Evolutionary conservation across 23 red algal genomes (phyloP).

Genomic region (Gracilaria domingensis): DNA sequence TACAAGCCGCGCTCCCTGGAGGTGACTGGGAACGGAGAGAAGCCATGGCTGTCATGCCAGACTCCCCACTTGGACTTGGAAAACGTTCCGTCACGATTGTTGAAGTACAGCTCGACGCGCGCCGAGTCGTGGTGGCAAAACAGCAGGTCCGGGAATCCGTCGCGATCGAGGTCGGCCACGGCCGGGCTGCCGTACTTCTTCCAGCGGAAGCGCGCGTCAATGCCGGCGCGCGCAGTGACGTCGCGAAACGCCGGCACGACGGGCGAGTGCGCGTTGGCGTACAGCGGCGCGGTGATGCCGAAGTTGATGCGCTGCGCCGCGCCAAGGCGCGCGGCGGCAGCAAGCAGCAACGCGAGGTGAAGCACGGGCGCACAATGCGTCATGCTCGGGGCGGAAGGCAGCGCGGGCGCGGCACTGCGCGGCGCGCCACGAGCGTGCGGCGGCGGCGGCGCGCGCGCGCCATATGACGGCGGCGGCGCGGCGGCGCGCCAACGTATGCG

Average conservation of each 20-base stretch:
- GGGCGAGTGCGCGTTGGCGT: neutral
- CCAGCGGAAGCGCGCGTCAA: slow-evolving; percentile 7
- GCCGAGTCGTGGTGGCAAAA: slow-evolving; percentile 62
- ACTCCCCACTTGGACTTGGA: slow-evolving; percentile 5
- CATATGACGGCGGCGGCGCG: no score
- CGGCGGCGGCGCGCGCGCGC: no score
- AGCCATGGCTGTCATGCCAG: slow-evolving; percentile 55
- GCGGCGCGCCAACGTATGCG: no score
- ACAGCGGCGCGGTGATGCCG: neutral
- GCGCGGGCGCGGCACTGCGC: no score
- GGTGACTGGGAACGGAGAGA: slow-evolving; percentile 10
- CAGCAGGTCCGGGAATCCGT: slow-evolving; percentile 69
- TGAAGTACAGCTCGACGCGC: slow-evolving; percentile 46
- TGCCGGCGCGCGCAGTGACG: neutral
- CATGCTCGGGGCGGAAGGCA: no score
- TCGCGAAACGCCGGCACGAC: neutral
- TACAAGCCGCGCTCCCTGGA: slow-evolving; percentile 19
- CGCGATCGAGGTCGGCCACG: slow-evolving; percentile 71
- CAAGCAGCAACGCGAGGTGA: neutral
- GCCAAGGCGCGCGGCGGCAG: neutral
- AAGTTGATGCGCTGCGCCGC: neutral
- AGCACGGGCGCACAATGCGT: no score
- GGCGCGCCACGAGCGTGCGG: no score
- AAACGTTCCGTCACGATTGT: slow-evolving; percentile 62
- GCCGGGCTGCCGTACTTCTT: slow-evolving; percentile 69